phyloP scores from a whole-genome alignment of 306 rosid genomes.

The Urtica urens region DNA sequence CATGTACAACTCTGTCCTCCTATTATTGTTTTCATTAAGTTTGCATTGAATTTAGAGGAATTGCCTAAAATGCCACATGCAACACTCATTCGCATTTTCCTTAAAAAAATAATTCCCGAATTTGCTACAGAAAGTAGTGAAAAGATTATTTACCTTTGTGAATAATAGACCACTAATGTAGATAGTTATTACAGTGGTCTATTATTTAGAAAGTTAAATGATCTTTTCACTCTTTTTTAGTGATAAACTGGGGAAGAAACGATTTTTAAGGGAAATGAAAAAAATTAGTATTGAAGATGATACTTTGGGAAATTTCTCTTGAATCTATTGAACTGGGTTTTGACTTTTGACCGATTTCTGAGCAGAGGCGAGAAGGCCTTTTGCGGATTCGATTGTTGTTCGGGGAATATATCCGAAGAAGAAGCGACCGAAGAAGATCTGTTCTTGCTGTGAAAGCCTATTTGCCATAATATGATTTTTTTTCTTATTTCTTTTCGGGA shows the following conservation, averaged over 20 bases:
- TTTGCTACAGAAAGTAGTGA: too few relatives aligned
- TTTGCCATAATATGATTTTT: conserved; percentile 24
- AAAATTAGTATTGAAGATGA: too few relatives aligned
- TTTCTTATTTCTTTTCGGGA: conserved; percentile 9
- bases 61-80: too few relatives aligned
- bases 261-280: too few relatives aligned
- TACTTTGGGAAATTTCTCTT: too few relatives aligned
- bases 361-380: conserved; percentile 56
- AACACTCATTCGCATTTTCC: too few relatives aligned
- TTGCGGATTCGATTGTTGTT: conserved; percentile 49
- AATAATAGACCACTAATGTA: too few relatives aligned
- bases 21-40: background rate
- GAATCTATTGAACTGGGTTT: conserved; percentile 8
- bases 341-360: conserved; percentile 7
- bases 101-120: too few relatives aligned
- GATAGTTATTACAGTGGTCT: background rate
- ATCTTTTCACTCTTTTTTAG: too few relatives aligned
- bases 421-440: conserved; percentile 46
- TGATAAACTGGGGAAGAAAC: too few relatives aligned
- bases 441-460: conserved; percentile 45
- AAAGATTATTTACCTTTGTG: too few relatives aligned
- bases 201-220: background rate
- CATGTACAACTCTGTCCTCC: conserved; percentile 40
- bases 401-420: conserved; percentile 35
- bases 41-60: background rate